phyloP scores from a whole-genome alignment of 192 early-diverging fungal genomes.

The Backusella luteola region DNA sequence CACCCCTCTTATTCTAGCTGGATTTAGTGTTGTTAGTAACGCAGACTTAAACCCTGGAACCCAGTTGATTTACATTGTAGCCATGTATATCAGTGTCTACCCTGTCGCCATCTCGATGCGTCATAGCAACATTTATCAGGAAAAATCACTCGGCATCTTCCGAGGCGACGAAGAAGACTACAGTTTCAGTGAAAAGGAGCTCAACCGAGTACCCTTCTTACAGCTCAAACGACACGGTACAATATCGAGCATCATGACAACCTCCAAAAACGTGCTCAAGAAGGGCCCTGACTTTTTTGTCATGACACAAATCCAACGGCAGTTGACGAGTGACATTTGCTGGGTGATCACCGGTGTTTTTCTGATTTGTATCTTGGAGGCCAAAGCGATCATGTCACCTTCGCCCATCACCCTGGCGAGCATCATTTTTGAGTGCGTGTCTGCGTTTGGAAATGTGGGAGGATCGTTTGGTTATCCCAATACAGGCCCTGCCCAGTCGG shows the following conservation, averaged over 20 bases:
- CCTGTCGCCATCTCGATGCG: slow-evolving; percentile 39
- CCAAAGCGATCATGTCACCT: slow-evolving; percentile 17
- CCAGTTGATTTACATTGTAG: slow-evolving; percentile 29
- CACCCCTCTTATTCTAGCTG: slow-evolving; percentile 10
- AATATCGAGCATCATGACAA: slow-evolving; percentile 4
- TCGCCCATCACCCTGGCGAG: slow-evolving; percentile 25
- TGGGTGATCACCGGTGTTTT: slow-evolving; percentile 33
- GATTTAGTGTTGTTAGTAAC: slow-evolving; percentile 29
- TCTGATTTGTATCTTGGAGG: slow-evolving; percentile 25
- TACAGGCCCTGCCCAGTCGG: slow-evolving; percentile 19
- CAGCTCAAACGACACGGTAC: slow-evolving; percentile 5
- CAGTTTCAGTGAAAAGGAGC: slow-evolving; percentile 7
- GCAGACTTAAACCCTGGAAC: slow-evolving; percentile 25
- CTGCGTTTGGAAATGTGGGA: slow-evolving; percentile 37
- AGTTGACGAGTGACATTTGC: slow-evolving; percentile 34
- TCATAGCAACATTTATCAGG: slow-evolving; percentile 39
- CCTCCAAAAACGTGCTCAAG: slow-evolving; percentile 9
- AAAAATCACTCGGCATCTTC: slow-evolving; percentile 32
- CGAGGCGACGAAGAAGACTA: slow-evolving; percentile 18
- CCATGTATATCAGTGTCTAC: slow-evolving; percentile 39
- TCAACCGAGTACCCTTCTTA: neutral
- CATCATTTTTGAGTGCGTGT: slow-evolving; percentile 32
- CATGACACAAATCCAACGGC: slow-evolving; percentile 37
- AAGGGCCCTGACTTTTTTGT: slow-evolving; percentile 35
- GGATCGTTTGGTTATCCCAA: slow-evolving; percentile 25